Percentiles rank a stretch among this genome's conserved stretches.
Evolutionary conservation across 129 eudicot species (phyloP).

Genomic region (Lactuca sativa): DNA sequence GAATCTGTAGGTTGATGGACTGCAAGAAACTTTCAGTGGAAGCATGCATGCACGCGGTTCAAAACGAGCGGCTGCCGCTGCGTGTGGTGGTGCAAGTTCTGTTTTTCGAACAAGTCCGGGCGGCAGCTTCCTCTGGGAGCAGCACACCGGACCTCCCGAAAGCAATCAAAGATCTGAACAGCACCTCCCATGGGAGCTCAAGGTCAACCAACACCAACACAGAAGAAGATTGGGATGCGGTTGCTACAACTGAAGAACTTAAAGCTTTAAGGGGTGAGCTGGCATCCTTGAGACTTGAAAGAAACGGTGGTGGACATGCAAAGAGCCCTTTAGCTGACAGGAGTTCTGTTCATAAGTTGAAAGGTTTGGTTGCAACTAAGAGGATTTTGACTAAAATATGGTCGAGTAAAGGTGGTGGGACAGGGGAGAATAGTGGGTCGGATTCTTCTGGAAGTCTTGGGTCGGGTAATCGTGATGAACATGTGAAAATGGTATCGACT

Average conservation of each 20-base stretch:
- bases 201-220: slow-evolving; percentile 60
- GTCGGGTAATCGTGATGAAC: slow-evolving; percentile 63
- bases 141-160: slow-evolving; percentile 97
- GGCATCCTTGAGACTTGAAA: slow-evolving; percentile 66
- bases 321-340: slow-evolving; percentile 45
- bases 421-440: slow-evolving; percentile 79
- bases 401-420: slow-evolving; percentile 59
- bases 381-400: slow-evolving; percentile 68
- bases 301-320: slow-evolving; percentile 33
- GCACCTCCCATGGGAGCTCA: slow-evolving; percentile 74
- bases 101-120: slow-evolving; percentile 66
- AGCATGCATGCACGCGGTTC: slow-evolving; percentile 44
- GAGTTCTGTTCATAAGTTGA: slow-evolving; percentile 60
- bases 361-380: slow-evolving; percentile 68
- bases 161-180: slow-evolving; percentile 75
- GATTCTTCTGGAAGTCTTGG: slow-evolving; percentile 91
- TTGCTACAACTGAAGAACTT: slow-evolving; percentile 86
- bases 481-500: slow-evolving; percentile 36
- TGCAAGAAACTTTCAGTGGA: slow-evolving; percentile 55
- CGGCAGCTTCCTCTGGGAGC: slow-evolving; percentile 91
- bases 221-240: slow-evolving; percentile 96
- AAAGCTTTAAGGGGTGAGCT: slow-evolving; percentile 77
- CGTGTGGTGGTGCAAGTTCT: slow-evolving; percentile 48
- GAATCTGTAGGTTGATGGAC: slow-evolving; percentile 63
- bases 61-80: slow-evolving; percentile 40